Evolutionary conservation across 352 stramenopile genomes (phyloP).

Genomic region (Globisporangium lucens): DNA sequence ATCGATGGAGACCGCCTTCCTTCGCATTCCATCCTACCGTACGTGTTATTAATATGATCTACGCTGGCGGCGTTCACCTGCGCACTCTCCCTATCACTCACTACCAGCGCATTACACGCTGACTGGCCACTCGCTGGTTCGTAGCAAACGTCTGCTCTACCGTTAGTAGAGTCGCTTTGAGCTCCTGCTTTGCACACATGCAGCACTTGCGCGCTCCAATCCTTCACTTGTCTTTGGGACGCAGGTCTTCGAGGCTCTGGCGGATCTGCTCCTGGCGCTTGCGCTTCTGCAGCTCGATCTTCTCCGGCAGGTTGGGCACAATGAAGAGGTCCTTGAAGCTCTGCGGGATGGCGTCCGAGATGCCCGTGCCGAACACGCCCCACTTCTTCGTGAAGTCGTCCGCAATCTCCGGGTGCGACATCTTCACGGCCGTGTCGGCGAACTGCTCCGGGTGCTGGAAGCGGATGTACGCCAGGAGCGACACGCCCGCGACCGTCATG

Average conservation of each 20-base stretch:
- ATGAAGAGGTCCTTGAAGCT: constrained; percentile 60
- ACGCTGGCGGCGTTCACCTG: not conserved
- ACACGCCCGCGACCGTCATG: constrained; percentile 82
- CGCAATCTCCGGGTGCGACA: constrained; percentile 70
- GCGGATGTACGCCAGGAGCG: constrained; percentile 74
- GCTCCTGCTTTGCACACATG: not conserved
- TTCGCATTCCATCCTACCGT: not conserved
- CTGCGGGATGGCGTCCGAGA: constrained; percentile 69
- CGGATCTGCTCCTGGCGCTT: constrained; percentile 71
- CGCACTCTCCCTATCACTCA: not conserved
- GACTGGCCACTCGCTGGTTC: not conserved
- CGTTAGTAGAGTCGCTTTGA: not conserved
- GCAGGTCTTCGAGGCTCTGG: constrained; percentile 69
- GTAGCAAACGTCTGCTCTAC: too few species aligned
- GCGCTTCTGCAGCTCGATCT: constrained; percentile 67
- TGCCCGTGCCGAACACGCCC: constrained; percentile 80
- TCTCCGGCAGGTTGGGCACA: constrained; percentile 63
- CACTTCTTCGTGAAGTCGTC: constrained; percentile 75
- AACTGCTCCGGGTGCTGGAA: constrained; percentile 85
- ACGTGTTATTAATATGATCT: not conserved
- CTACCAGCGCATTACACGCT: not conserved
- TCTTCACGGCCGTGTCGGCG: constrained; percentile 72
- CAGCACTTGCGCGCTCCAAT: not conserved
- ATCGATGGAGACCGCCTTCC: not conserved
- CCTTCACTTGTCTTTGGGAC: constrained; percentile 62